Base-by-base conservation (phyloP, 2,329 filamentous ascomycete genomes). In the Coniochaeta pulveracea region DNA sequence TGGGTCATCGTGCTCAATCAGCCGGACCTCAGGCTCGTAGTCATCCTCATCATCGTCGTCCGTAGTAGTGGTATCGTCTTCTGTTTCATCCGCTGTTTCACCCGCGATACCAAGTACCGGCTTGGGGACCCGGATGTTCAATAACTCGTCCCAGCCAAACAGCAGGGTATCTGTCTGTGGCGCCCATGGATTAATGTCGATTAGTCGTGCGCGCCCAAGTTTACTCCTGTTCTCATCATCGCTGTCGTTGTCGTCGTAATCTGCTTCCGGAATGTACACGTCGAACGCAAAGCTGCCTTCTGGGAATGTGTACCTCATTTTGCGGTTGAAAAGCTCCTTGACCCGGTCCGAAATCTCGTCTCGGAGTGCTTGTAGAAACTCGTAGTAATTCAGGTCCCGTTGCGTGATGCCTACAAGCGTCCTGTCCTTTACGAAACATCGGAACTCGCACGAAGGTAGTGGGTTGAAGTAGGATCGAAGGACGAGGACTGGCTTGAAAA, bases 171-270 rank as follows among this genome's bases (percentile, higher is more conserved):
- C 91, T 0, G 91, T 98, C 39, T 85, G 68, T 26, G 76, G 72
- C 1, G 89, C 89, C 85, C 89, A 98, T 0, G 91, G 85, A 49
- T 96, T 96, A 49, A 98, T 82, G 51, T 98, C 91, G 31, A 98
- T 80, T 9, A 98, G 64, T 61, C 86, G 82, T 3, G 93, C 83
- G 30, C 74, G 69, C 31, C 84, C 75, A 35, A 93, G 71, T 2
- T 80, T 50, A 35, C 59, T 52, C 3, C 76, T 37, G 10, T 39
- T 39, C 61, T 38, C 68, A 56, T 48, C 71, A 63, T 47, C 44
- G 22, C 52, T 49, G 14, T 44, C 35, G 22, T 52, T 48, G 12
- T 43, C 35, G 23, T 40, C n/a, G 19, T 43, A 46, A 27, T 62
- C 55, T 6, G 58, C 70, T 41, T 79, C 73, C 2, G 89, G 88